phyloP scores from a whole-genome alignment of 768 basidiomycete species.

The Rhodotorula diobovata region DNA sequence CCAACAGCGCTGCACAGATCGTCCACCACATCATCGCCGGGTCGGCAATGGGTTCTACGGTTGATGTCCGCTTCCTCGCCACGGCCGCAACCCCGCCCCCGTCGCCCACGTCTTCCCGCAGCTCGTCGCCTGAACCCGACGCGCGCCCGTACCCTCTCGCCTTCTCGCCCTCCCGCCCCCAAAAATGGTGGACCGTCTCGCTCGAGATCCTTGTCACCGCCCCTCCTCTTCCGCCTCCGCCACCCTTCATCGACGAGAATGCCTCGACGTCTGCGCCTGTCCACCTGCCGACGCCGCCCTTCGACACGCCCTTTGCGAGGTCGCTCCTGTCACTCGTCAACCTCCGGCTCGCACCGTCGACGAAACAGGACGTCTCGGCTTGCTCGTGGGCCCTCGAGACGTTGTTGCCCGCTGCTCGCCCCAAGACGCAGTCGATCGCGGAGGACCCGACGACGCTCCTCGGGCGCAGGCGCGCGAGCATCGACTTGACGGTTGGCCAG shows the following conservation, averaged over 20 bases:
- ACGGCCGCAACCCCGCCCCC: not conserved
- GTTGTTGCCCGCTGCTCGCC: constrained; percentile 26
- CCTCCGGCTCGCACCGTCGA: constrained; percentile 2
- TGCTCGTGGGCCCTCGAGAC: constrained; percentile 30
- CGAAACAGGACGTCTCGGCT: not conserved
- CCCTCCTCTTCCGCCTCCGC: not conserved
- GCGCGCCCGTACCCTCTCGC: not conserved
- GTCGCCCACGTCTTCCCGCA: not conserved
- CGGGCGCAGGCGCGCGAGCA: constrained; percentile 25
- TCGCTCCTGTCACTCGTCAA: constrained; percentile 23
- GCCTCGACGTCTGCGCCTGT: not conserved
- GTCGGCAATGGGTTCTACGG: constrained; percentile 19
- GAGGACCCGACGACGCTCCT: constrained; percentile 31
- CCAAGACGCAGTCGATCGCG: constrained; percentile 14
- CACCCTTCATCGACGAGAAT: constrained; percentile 4
- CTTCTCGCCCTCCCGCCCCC: not conserved
- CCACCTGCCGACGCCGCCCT: constrained; percentile 10
- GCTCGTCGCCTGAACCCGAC: not conserved
- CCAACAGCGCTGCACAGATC: not conserved
- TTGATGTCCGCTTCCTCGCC: constrained; percentile 35
- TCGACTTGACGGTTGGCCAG: constrained; percentile 26
- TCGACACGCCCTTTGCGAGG: constrained; percentile 17
- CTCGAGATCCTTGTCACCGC: constrained; percentile 26
- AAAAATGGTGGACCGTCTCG: constrained; percentile 35
- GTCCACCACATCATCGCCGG: constrained; percentile 34